Conservation (phyloP, 2,329 filamentous ascomycete genomes). For the Chlorencoelia australis region DNA sequence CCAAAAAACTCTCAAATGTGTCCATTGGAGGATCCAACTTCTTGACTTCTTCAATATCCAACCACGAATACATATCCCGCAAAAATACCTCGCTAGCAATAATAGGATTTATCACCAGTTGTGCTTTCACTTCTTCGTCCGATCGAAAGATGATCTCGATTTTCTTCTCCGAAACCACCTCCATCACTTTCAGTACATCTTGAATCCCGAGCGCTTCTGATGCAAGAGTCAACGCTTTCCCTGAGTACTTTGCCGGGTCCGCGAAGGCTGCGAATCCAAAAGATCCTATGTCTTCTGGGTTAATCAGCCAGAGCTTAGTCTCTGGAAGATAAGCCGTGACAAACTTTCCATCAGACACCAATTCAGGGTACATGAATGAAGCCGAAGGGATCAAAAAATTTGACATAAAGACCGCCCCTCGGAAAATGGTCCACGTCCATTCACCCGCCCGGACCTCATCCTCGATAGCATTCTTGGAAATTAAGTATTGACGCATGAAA, state of each 20-base stretch:
- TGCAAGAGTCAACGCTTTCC: neutral
- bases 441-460: neutral
- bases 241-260: neutral
- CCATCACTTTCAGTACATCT: neutral
- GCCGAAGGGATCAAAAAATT: slow-evolving; percentile 1
- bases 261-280: neutral
- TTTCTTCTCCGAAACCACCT: neutral
- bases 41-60: neutral
- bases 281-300: neutral
- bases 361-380: neutral
- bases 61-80: too few relatives aligned
- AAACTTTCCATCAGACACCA: neutral
- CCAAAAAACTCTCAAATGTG: neutral
- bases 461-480: neutral
- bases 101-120: neutral
- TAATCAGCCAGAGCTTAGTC: neutral
- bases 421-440: neutral
- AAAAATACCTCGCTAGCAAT: too few relatives aligned
- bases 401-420: neutral
- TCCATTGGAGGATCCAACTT: neutral
- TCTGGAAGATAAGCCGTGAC: neutral
- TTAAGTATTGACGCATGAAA: neutral
- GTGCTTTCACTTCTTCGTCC: neutral
- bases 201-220: neutral
- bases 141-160: neutral